Evolutionary conservation across 2,329 filamentous ascomycete genomes (phyloP).

Genomic region (Metarhizium anisopliae): DNA sequence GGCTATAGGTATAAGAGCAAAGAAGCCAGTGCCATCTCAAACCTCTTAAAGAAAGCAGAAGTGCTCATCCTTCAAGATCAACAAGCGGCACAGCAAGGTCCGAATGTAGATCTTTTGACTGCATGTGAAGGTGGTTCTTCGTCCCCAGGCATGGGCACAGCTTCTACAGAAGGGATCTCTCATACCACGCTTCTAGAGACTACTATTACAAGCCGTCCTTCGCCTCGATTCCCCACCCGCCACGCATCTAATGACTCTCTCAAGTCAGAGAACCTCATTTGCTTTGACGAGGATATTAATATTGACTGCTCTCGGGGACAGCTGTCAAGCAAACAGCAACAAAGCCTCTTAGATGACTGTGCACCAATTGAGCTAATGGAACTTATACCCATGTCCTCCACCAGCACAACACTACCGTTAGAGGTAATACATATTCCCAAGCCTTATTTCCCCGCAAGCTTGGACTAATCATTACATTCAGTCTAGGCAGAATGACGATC

Average conservation of each 20-base stretch:
- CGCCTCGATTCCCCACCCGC: not conserved
- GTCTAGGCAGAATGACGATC: not conserved
- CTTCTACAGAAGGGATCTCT: not conserved
- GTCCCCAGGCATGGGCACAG: not conserved
- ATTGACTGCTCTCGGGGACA: not conserved
- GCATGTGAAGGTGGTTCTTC: not conserved
- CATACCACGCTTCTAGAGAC: not conserved
- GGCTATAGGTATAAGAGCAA: not conserved
- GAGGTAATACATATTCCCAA: not conserved
- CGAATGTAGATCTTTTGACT: not conserved
- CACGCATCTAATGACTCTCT: not conserved
- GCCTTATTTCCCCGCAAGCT: not conserved
- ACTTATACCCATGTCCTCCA: not conserved
- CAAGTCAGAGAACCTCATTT: not conserved
- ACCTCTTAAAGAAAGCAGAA: not conserved
- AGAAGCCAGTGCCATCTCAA: not conserved
- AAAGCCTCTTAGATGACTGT: constrained; percentile 1
- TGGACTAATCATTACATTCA: not conserved
- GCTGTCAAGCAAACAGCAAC: not conserved
- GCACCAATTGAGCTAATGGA: not conserved
- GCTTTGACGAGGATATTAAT: not conserved
- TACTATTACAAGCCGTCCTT: not conserved
- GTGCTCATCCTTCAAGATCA: not conserved
- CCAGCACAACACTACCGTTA: not conserved
- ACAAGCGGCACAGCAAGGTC: not conserved